These are phyloP conservation scores for Beauveria scarabaeidicola DNA, from an alignment of 2,329 filamentous ascomycete genomes.

Conservation along the genomic window DNA sequence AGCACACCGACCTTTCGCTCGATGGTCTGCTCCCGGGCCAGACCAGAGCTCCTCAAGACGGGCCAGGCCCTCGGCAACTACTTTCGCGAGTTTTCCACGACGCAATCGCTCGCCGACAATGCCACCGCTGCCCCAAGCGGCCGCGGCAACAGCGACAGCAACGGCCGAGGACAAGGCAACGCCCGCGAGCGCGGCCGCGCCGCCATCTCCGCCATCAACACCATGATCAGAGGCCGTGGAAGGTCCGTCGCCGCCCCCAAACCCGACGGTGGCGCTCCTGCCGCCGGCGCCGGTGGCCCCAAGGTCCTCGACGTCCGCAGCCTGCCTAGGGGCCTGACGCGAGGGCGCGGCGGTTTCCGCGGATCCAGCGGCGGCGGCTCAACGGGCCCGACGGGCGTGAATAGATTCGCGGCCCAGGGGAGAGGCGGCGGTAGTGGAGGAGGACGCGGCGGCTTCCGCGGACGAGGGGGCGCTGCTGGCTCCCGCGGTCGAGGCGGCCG, in stretches of 20 bases:
- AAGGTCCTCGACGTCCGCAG: slow-evolving; percentile 33
- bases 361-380: slow-evolving; percentile 11
- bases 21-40: slow-evolving; percentile 24
- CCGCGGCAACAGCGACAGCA: slow-evolving; percentile 9
- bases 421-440: background rate
- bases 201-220: slow-evolving; percentile 27
- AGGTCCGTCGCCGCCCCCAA: background rate
- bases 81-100: slow-evolving; percentile 31
- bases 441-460: slow-evolving; percentile 10
- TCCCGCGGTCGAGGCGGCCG: slow-evolving; percentile 5
- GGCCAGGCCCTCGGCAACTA: slow-evolving; percentile 24
- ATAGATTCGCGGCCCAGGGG: background rate
- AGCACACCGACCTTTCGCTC: slow-evolving; percentile 31
- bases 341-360: slow-evolving; percentile 18
- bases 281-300: slow-evolving; percentile 14
- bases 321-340: slow-evolving; percentile 24
- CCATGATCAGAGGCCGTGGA: slow-evolving; percentile 20
- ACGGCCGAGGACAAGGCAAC: slow-evolving; percentile 8
- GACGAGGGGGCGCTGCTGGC: too few species aligned
- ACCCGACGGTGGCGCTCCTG: background rate
- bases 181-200: slow-evolving; percentile 24
- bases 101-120: slow-evolving; percentile 25
- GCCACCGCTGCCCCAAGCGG: background rate
- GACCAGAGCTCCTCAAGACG: slow-evolving; percentile 25
- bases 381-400: background rate